Base-by-base conservation (phyloP, 768 basidiomycete species). In the Boletus bicolor region DNA sequence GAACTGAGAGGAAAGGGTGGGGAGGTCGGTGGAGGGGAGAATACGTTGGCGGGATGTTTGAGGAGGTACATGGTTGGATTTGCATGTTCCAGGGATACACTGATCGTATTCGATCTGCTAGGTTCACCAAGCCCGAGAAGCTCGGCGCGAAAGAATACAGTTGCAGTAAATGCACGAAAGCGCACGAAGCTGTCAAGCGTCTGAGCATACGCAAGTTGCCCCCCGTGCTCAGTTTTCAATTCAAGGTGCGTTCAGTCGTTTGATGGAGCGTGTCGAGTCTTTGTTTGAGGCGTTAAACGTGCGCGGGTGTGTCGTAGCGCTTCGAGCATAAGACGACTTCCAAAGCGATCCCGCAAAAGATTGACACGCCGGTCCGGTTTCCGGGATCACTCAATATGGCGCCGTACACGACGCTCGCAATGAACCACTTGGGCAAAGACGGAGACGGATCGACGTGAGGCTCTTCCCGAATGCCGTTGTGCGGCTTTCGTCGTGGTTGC, bases 201-300 rank as follows among this genome's bases (percentile, higher is more conserved):
- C 76, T 98, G 48, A 91, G 88, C 62, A 86, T 98, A 62, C 83
- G 82, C 48, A 88, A 86, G 61, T 77, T 98, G 8, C 94, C 96
- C 0, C 87, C 91, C 0, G 93, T 96, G 0, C 75, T 98, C 45
- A 91, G 89, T 61, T 91, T 98, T 63, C 96, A 98, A 68, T 87
- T 98, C 77, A 98, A 98, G 81, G 95, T 52, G 11, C 12, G 56
- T 3, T 26, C 12, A 5, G 26, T 26, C 7, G 7, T 35, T 32
- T 12, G 32, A 11, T 43, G 36, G 17, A 15, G 24, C 17, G 24
- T 11, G 10, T 4, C 2, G 35, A 6, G 12, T 17, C 37, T 24
- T 24, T 24, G 21, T 24, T 24, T 24, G 21, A 24, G 10, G 19
- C 6, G 5, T 17, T 48, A 7, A 41, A 45, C 28, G 30, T 17